Conservation (phyloP, 495 filamentous ascomycete genomes). For the Penicillium angulare region DNA sequence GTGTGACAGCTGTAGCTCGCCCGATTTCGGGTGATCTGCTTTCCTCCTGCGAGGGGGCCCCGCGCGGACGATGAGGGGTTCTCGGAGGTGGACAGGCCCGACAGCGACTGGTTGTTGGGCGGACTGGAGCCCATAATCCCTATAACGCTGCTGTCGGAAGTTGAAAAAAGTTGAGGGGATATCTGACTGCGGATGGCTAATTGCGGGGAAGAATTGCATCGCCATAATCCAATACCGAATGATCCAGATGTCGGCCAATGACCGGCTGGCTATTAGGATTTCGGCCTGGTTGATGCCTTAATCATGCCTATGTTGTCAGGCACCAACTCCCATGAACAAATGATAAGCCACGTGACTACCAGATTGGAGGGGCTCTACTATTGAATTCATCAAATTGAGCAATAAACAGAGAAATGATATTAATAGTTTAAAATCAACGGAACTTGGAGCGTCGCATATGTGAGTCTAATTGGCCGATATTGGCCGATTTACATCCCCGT, state of each 20-base stretch:
- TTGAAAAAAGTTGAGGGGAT: not conserved
- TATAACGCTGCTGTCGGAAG: not conserved
- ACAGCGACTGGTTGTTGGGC: not conserved
- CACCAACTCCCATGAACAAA: no score
- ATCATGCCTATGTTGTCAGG: no score
- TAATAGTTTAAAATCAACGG: no score
- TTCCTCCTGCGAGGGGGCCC: slow-evolving; percentile 25
- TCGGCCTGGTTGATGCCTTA: not conserved
- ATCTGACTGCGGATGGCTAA: slow-evolving; percentile 4
- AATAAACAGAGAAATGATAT: no score
- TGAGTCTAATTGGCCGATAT: no score
- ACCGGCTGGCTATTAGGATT: slow-evolving; percentile 1
- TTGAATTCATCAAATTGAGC: no score
- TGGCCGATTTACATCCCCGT: no score
- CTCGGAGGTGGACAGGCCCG: slow-evolving; percentile 6
- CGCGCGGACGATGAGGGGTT: slow-evolving; percentile 12
- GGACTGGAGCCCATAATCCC: slow-evolving; percentile 15
- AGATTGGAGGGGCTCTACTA: no score
- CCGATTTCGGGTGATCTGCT: slow-evolving; percentile 50
- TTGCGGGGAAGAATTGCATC: slow-evolving; percentile 14
- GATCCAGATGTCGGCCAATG: slow-evolving; percentile 12
- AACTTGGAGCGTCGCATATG: no score
- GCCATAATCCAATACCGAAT: not conserved
- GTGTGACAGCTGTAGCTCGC: slow-evolving; percentile 51
- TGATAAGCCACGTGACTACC: no score